Conservation (phyloP, 2,329 filamentous ascomycete species). For the Neofusicoccum sp. region DNA sequence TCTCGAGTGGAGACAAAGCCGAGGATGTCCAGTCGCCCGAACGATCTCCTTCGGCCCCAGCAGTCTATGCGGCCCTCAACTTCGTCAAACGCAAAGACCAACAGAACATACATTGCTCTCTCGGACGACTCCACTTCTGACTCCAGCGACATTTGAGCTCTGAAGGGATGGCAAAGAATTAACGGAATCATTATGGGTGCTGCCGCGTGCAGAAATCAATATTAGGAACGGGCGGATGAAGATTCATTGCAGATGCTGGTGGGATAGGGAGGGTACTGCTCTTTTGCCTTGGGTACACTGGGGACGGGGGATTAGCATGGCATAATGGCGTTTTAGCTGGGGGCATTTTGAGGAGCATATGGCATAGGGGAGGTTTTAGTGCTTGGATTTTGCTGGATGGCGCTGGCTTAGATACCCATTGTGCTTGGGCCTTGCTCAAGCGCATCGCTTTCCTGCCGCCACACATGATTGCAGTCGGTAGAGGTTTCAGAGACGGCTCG, state of each 20-base stretch:
- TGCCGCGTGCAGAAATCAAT: not conserved
- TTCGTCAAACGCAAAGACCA: not conserved
- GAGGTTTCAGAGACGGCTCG: not conserved
- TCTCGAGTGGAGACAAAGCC: not conserved
- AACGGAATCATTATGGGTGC: not conserved
- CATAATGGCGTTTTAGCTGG: no score
- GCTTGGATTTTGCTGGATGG: not conserved
- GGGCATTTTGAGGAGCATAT: no score
- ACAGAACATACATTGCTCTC: not conserved
- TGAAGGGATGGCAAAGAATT: not conserved
- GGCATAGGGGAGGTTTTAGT: no score
- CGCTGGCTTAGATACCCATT: not conserved
- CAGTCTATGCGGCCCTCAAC: not conserved
- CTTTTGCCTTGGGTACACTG: no score
- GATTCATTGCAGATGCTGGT: no score
- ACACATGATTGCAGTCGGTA: not conserved
- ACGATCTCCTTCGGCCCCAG: not conserved
- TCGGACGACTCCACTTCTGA: no score
- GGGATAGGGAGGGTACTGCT: no score
- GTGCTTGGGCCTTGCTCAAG: not conserved
- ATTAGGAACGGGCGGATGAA: no score
- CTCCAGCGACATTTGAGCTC: not conserved
- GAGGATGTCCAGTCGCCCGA: not conserved
- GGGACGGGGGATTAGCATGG: no score
- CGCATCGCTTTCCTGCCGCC: not conserved